Percentiles rank a stretch among this genome's conserved stretches.
phyloP scores from a whole-genome alignment of 768 basidiomycete genomes.

The Panaeolus cyanescens region DNA sequence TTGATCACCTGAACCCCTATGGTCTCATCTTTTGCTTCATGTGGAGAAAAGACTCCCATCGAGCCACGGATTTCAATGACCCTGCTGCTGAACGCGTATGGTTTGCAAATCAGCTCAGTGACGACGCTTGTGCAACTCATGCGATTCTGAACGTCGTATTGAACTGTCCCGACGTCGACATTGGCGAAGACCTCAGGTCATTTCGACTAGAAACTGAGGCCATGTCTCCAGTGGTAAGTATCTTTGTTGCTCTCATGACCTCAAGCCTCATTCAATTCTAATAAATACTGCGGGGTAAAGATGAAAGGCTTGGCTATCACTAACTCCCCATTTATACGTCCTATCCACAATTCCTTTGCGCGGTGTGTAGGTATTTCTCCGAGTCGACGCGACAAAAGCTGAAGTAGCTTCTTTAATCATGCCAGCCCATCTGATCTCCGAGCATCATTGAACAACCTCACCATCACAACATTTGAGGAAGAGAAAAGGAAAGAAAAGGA shows the following conservation, averaged over 20 bases:
- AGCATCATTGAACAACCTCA: conserved; percentile 48
- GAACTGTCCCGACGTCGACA: conserved; percentile 53
- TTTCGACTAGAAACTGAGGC: conserved; percentile 53
- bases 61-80: conserved; percentile 49
- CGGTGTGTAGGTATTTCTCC: conserved; percentile 38
- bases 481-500: conserved; percentile 34
- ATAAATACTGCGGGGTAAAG: conserved; percentile 52
- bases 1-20: conserved; percentile 58
- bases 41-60: conserved; percentile 52
- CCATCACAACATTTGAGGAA: conserved; percentile 44
- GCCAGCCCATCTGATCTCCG: conserved; percentile 59
- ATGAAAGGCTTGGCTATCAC: conserved; percentile 67
- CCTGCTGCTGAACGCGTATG: conserved; percentile 58
- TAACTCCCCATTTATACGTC: conserved; percentile 53
- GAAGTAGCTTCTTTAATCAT: neutral
- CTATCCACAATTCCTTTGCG: conserved; percentile 60
- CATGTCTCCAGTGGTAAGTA: conserved; percentile 60
- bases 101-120: conserved; percentile 71
- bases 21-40: conserved; percentile 68
- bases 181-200: conserved; percentile 43
- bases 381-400: neutral
- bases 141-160: conserved; percentile 62
- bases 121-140: conserved; percentile 66
- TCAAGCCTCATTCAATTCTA: conserved; percentile 27
- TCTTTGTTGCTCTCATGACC: conserved; percentile 3